Evolutionary conservation across 768 basidiomycete genomes (phyloP).

Genomic region (Tubosaeta sp.): DNA sequence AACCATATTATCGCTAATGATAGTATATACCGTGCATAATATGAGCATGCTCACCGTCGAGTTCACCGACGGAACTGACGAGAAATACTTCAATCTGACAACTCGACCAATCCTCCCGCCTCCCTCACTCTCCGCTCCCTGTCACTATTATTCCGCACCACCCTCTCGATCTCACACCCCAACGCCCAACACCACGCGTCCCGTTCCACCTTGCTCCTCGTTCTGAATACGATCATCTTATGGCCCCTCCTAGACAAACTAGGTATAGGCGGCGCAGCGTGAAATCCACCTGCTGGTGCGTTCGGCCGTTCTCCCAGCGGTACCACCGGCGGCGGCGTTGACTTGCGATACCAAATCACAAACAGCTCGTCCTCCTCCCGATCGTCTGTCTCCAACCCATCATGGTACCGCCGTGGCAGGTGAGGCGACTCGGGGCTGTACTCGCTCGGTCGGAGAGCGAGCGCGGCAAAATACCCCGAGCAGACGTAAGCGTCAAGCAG

Average conservation of each 20-base stretch:
- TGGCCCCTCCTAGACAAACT: conserved; percentile 49
- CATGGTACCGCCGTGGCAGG: conserved; percentile 74
- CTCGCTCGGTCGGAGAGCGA: conserved; percentile 60
- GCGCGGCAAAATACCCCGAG: conserved; percentile 81
- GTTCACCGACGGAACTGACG: neutral
- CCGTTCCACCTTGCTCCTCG: conserved; percentile 80
- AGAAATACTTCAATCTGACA: conserved; percentile 12
- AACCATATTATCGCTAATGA: neutral
- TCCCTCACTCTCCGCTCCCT: conserved; percentile 66
- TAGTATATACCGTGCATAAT: conserved; percentile 11
- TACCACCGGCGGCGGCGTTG: conserved; percentile 12
- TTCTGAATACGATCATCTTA: conserved; percentile 62
- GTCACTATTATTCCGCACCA: conserved; percentile 55
- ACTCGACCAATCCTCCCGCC: conserved; percentile 51
- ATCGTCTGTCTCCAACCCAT: conserved; percentile 87
- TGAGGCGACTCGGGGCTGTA: conserved; percentile 49
- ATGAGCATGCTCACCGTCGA: neutral
- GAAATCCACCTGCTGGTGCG: conserved; percentile 15
- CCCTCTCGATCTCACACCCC: conserved; percentile 83
- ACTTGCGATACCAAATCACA: conserved; percentile 65
- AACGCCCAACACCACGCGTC: conserved; percentile 96
- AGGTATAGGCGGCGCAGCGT: conserved; percentile 35
- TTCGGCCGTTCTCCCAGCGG: conserved; percentile 11
- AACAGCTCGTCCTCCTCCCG: conserved; percentile 86
- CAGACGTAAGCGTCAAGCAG: conserved; percentile 76